Base-by-base conservation (phyloP, 768 basidiomycete species). In the Rickenella mellea region DNA sequence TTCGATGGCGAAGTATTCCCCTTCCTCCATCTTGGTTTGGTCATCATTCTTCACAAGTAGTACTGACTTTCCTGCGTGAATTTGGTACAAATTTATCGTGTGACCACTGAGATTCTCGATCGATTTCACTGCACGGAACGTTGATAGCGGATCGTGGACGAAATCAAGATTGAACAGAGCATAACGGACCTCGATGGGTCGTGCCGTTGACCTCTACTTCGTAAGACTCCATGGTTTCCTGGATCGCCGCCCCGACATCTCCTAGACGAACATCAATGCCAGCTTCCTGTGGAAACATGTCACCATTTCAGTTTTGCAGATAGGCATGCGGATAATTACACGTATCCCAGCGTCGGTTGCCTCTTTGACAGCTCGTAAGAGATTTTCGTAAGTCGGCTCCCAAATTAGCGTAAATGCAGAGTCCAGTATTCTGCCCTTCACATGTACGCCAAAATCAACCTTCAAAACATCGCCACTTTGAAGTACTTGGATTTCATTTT, bases 141-240 rank as follows among this genome's bases (percentile, higher is more conserved):
- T 25, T 28, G 33, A 46, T 21, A 20, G 28, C 29, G 41, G 28
- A 25, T 30, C 36, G 24, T 5, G 10, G 21, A 36, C 17, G 17
- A 31, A 15, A 41, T 41, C 33, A 36, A 10, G 32, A 42, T 30
- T 41, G 47, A 10, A 48, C 21, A n/a, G 8, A 14, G 19, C 10
- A 32, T 33, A 38, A 51, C 66, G 27, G 27, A 91, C 91, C 89
- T 39, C 83, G 90, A 50, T 80, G 69, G 6, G 81, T 70, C 53
- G 90, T 89, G 19, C 88, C 83, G 11, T 76, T 74, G n/a, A 93
- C 76, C 54, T 91, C 89, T 9, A 99, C 94, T 58, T 98, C 96
- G 55, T 97, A 97, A 1, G 87, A 90, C 56, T 97, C 92, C 96
- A 99, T 99, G 2, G 91, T 93, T 59, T 99, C 96, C 61, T 99